phyloP scores from a whole-genome alignment of 2,329 filamentous ascomycete species.

The Aureobasidium melanogenum region DNA sequence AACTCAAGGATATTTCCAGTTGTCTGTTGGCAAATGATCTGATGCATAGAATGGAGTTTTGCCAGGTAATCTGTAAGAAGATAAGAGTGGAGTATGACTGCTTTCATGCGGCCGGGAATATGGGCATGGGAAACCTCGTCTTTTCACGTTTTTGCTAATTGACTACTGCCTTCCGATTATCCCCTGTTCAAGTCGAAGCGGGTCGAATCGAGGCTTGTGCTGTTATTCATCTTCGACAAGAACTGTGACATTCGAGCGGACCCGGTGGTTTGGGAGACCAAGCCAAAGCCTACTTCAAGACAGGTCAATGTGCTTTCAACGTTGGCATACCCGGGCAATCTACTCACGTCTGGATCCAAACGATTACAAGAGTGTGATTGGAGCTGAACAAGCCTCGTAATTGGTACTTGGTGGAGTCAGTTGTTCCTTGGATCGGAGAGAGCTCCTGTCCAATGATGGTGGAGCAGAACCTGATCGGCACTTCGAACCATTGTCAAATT shows the following conservation, averaged over 20 bases:
- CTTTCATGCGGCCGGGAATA: not conserved
- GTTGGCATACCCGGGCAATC: not conserved
- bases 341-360: not conserved
- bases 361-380: not conserved
- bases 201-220: not conserved
- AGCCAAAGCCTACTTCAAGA: not conserved
- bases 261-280: not conserved
- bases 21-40: not conserved
- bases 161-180: not conserved
- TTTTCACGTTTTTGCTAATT: not conserved
- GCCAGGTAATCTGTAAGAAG: not conserved
- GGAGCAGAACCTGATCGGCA: not conserved
- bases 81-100: not conserved
- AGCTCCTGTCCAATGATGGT: not conserved
- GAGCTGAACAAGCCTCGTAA: not conserved
- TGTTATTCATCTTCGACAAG: not conserved
- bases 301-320: too few species aligned
- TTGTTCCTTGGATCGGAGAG: not conserved
- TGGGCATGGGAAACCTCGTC: not conserved
- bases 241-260: not conserved
- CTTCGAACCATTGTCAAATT: not conserved
- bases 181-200: not conserved
- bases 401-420: not conserved
- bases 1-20: not conserved
- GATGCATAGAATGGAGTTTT: not conserved